Percentiles rank a stretch among this genome's conserved stretches.
Evolutionary conservation across 1,139 yeast species (phyloP).

Genomic region (Candida smagusa): DNA sequence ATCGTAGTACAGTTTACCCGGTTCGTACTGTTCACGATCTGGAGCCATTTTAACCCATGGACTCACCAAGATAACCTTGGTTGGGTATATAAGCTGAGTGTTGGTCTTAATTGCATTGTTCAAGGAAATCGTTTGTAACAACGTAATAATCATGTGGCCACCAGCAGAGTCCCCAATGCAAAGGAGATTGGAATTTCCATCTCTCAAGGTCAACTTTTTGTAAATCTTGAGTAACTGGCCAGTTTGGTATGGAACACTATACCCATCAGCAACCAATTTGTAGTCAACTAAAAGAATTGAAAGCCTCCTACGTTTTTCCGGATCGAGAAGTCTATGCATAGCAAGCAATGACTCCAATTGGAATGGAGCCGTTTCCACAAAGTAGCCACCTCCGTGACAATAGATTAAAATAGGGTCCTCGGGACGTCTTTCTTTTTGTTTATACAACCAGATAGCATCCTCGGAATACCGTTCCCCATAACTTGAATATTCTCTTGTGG

Average conservation of each 20-base stretch:
- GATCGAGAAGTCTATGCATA: slow-evolving; percentile 28
- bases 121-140: slow-evolving; percentile 25
- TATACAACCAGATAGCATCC: slow-evolving; percentile 38
- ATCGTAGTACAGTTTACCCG: slow-evolving; percentile 36
- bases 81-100: slow-evolving; percentile 24
- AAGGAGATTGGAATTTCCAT: slow-evolving; percentile 29
- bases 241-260: slow-evolving; percentile 34
- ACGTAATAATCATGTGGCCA: slow-evolving; percentile 32
- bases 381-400: slow-evolving; percentile 46
- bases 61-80: slow-evolving; percentile 29
- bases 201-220: slow-evolving; percentile 19
- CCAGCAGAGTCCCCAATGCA: slow-evolving; percentile 45
- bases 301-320: slow-evolving; percentile 20
- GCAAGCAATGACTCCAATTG: slow-evolving; percentile 33
- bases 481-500: slow-evolving; percentile 17
- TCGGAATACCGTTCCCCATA: slow-evolving; percentile 34
- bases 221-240: slow-evolving; percentile 33
- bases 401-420: slow-evolving; percentile 37
- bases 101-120: slow-evolving; percentile 2
- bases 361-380: slow-evolving; percentile 29
- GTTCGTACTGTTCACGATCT: slow-evolving; percentile 12
- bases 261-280: slow-evolving; percentile 31
- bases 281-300: slow-evolving; percentile 40
- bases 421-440: slow-evolving; percentile 23
- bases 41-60: slow-evolving; percentile 38